phyloP scores from a whole-genome alignment of 2,329 filamentous ascomycete species.

The Hypoxylon sp. region DNA sequence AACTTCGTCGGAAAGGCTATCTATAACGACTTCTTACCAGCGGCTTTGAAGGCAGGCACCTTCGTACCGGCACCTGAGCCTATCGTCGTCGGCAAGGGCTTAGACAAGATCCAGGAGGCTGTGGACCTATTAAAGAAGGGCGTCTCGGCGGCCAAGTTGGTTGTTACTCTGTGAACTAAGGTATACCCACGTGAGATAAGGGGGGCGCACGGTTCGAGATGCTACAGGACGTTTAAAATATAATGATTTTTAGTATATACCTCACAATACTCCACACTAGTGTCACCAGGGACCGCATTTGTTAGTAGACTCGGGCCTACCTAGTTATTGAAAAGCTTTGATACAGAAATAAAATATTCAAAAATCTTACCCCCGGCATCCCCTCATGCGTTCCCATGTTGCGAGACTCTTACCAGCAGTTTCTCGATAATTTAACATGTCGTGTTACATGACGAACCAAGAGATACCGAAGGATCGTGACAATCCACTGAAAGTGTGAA shows the following conservation, averaged over 20 bases:
- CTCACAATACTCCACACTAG: neutral
- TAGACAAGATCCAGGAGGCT: constrained; percentile 60
- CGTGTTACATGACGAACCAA: neutral
- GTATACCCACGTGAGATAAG: constrained; percentile 22
- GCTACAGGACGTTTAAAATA: constrained; percentile 4
- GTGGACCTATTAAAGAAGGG: constrained; percentile 58
- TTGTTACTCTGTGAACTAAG: constrained; percentile 51
- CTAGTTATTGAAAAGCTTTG: constrained; percentile 13
- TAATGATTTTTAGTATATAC: constrained; percentile 21
- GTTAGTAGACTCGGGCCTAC: constrained; percentile 1
- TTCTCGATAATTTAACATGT: constrained; percentile 5
- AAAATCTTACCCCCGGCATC: constrained; percentile 5
- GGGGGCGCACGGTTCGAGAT: neutral
- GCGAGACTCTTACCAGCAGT: constrained; percentile 4
- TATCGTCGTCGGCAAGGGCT: constrained; percentile 58
- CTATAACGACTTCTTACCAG: constrained; percentile 58
- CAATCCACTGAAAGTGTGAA: neutral
- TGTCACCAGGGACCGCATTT: neutral
- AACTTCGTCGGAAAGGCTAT: constrained; percentile 53
- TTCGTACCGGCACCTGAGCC: constrained; percentile 59
- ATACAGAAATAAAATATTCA: constrained; percentile 19
- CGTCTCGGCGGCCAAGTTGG: constrained; percentile 61
- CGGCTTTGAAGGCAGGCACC: constrained; percentile 56
- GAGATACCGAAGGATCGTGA: constrained; percentile 1
- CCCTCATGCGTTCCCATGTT: neutral